phyloP scores from a whole-genome alignment of 2,329 filamentous ascomycete genomes.

The Clarireedia sp. region DNA sequence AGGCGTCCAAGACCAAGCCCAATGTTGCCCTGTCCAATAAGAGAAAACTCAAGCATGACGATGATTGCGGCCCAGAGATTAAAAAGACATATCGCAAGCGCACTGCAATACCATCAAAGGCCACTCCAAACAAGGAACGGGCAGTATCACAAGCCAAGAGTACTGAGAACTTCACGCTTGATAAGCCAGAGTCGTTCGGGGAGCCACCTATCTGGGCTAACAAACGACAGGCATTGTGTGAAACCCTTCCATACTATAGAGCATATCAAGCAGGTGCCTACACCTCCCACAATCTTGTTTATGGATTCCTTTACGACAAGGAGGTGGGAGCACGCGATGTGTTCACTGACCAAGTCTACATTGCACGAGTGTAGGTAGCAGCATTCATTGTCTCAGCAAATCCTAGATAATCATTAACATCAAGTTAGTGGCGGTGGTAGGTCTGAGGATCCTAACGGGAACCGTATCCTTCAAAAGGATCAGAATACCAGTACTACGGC shows the following conservation, averaged over 20 bases:
- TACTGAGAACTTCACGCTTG: background rate
- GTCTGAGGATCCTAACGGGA: constrained; percentile 36
- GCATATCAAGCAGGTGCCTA: constrained; percentile 54
- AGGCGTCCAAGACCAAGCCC: too few relatives aligned
- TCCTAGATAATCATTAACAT: constrained; percentile 13
- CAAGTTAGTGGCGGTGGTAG: constrained; percentile 45
- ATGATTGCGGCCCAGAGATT: too few relatives aligned
- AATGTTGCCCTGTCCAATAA: too few relatives aligned
- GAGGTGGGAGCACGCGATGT: constrained; percentile 47
- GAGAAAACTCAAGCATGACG: too few relatives aligned
- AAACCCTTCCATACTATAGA: constrained; percentile 55
- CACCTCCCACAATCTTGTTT: constrained; percentile 38
- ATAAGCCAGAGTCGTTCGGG: constrained; percentile 20
- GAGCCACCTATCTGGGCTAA: constrained; percentile 49
- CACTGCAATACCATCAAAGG: background rate
- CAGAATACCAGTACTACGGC: constrained; percentile 35
- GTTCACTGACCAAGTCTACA: constrained; percentile 52
- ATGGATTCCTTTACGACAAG: constrained; percentile 52
- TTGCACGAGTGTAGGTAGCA: constrained; percentile 50
- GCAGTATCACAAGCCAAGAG: too few relatives aligned
- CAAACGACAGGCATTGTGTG: constrained; percentile 51
- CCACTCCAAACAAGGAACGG: background rate
- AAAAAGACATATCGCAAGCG: too few relatives aligned
- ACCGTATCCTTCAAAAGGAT: constrained; percentile 39
- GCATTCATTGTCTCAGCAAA: background rate